Evolutionary conservation across 768 basidiomycete species (phyloP).

Genomic region (Amanita muscaria): DNA sequence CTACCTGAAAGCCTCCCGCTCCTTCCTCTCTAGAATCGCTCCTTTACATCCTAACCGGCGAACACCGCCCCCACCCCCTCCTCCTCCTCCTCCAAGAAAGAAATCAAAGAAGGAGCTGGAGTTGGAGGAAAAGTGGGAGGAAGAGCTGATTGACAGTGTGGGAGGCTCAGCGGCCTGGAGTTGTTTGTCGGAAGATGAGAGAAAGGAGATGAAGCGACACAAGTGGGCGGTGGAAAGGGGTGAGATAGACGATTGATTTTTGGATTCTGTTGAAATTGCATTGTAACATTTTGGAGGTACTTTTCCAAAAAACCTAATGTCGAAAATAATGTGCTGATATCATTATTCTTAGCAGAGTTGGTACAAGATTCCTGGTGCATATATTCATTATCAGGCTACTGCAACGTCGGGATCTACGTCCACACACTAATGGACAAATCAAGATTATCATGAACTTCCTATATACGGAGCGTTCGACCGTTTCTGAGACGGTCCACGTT

Average conservation of each 20-base stretch:
- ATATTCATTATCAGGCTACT: too few relatives aligned
- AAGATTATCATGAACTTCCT: too few relatives aligned
- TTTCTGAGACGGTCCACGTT: too few relatives aligned
- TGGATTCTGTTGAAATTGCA: too few relatives aligned
- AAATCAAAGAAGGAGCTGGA: conserved; percentile 76
- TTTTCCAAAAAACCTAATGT: too few relatives aligned
- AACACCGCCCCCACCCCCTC: conserved; percentile 65
- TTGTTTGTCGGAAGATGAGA: conserved; percentile 37
- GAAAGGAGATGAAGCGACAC: conserved; percentile 44
- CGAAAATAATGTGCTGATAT: too few relatives aligned
- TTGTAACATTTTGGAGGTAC: too few relatives aligned
- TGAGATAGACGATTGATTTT: conserved; percentile 45
- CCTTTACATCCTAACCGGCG: conserved; percentile 68
- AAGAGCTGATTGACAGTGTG: conserved; percentile 64
- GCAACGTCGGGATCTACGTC: too few relatives aligned
- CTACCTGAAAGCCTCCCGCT: conserved; percentile 54
- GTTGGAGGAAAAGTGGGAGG: conserved; percentile 72
- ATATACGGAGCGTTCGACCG: too few relatives aligned
- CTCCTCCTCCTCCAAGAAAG: conserved; percentile 61
- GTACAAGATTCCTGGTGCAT: too few relatives aligned
- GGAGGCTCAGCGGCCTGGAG: conserved; percentile 59
- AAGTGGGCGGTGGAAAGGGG: conserved; percentile 61
- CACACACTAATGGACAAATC: too few relatives aligned
- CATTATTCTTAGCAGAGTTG: too few relatives aligned
- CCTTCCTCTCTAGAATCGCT: conserved; percentile 57